Conservation (phyloP, 1,284 basidiomycete genomes). For the Lentinula novae-zelandiae region DNA sequence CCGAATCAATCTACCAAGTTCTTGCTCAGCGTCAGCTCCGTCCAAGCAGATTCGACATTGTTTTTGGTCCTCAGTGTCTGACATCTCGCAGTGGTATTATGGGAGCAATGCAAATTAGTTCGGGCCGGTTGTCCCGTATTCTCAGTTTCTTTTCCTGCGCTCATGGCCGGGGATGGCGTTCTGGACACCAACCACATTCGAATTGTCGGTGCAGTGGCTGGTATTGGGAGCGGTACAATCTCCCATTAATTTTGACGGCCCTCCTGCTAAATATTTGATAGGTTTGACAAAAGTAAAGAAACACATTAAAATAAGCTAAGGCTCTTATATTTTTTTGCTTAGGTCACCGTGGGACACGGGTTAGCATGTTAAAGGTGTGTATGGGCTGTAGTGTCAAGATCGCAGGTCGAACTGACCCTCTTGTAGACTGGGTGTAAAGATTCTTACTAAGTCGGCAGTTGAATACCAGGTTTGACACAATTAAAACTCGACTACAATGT, state of each 20-base stretch:
- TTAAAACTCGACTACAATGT: conserved; percentile 76
- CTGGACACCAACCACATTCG: conserved; percentile 35
- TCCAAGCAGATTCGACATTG: conserved; percentile 78
- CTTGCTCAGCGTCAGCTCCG: conserved; percentile 48
- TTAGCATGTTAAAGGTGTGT: conserved; percentile 24
- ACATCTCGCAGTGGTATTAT: background rate
- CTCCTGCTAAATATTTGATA: background rate
- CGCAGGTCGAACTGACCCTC: no score
- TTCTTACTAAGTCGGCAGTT: background rate
- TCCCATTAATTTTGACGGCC: background rate
- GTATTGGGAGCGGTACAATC: conserved; percentile 27
- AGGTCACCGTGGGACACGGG: conserved; percentile 72
- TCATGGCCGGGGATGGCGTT: background rate
- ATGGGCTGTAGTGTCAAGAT: background rate
- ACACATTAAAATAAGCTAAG: background rate
- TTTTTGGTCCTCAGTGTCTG: conserved; percentile 32
- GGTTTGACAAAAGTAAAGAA: conserved; percentile 55
- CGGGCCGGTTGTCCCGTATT: background rate
- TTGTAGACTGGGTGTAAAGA: background rate
- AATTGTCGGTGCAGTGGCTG: conserved; percentile 56
- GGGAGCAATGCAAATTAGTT: no score
- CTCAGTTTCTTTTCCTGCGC: background rate
- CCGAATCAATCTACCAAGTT: conserved; percentile 66
- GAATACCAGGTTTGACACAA: conserved; percentile 57
- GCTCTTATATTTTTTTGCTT: background rate